Percentiles rank a stretch among this genome's conserved stretches.
These are phyloP conservation scores for Phialophora macrospora DNA, from an alignment of 2,329 filamentous ascomycete genomes.

Conservation along the genomic window DNA sequence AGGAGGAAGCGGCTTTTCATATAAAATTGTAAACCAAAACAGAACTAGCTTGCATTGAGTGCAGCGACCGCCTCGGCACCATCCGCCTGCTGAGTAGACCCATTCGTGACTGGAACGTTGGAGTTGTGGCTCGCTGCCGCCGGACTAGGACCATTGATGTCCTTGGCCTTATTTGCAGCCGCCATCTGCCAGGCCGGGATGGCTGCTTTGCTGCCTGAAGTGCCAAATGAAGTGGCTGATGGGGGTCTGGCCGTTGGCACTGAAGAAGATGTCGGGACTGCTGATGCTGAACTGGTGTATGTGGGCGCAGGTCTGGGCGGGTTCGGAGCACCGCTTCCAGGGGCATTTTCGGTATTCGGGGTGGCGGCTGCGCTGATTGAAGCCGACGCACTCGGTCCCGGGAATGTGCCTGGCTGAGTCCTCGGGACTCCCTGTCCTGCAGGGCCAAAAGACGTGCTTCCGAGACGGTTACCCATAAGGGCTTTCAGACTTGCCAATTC, in stretches of 20 bases:
- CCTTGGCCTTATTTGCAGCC: constrained; percentile 56
- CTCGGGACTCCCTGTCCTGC: constrained; percentile 41
- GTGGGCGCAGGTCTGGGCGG: constrained; percentile 24
- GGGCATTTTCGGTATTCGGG: constrained; percentile 17
- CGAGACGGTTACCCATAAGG: constrained; percentile 70
- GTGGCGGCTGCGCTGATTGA: constrained; percentile 19
- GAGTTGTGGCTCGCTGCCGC: constrained; percentile 12
- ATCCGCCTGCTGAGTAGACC: constrained; percentile 28
- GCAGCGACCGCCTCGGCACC: constrained; percentile 39
- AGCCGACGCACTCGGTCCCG: constrained; percentile 37
- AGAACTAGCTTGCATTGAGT: constrained; percentile 33
- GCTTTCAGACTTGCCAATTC: constrained; percentile 94
- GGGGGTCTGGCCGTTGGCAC: constrained; percentile 17
- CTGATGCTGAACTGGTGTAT: constrained; percentile 29
- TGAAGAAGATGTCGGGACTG: constrained; percentile 22
- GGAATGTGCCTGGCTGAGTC: constrained; percentile 42
- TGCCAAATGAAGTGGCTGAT: constrained; percentile 24
- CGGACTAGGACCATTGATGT: constrained; percentile 22
- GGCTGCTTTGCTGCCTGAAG: constrained; percentile 60
- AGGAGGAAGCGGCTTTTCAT: not conserved
- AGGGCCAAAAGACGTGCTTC: constrained; percentile 41
- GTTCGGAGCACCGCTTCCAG: constrained; percentile 11
- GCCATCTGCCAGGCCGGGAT: constrained; percentile 83
- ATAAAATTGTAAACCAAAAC: constrained; percentile 2
- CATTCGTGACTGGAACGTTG: constrained; percentile 22